Base-by-base conservation (phyloP, 345 rosid species). In the rapeseed (Brassica napus) region DNA sequence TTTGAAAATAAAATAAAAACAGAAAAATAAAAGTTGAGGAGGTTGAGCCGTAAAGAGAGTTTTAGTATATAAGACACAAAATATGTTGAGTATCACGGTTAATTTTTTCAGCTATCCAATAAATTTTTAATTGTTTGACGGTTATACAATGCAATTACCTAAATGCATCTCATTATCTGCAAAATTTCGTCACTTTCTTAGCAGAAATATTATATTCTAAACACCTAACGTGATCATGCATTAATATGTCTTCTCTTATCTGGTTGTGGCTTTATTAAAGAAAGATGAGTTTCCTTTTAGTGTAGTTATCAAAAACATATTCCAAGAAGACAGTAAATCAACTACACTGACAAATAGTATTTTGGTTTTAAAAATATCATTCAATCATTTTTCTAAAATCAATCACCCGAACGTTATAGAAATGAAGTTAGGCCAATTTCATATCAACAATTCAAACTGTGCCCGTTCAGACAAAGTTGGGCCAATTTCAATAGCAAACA, bases 401-500 rank as follows among this genome's bases (percentile, higher is more conserved):
- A 55, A 6, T 54, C 23, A 16, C 18, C 23, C 60, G 10, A 55
- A 18, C 9, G 24, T 55, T 55, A 16, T 55, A 16, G 23, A 52
- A 42, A 42, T 42, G 4, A 10, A 42, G 14, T 42, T 42, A 42
- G 2, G 11, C 49, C 49, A 42, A 42, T 58, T 65, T 9, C 68
- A 31, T 78, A 72, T 42, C 54, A 78, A 72, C 34, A 49, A 72
- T 78, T 78, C 12, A 55, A 64, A 78, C 68, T 65, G 77, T 71
- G 35, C 35, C 60, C 67, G 65, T 57, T 57, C 68, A 64, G 65
- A 59, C 77, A 66, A 57, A 65, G 72, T 44, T 72, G 1, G 77
- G 21, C 31, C 21, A 67, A 59, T 28, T 52, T 60, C 15, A 44
- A 47, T 61, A 74, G 58, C 58, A 74, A 62, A 35, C 78, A 52